Conservation (phyloP, 2,329 filamentous ascomycete species). For the Mycosphaerella sp. region DNA sequence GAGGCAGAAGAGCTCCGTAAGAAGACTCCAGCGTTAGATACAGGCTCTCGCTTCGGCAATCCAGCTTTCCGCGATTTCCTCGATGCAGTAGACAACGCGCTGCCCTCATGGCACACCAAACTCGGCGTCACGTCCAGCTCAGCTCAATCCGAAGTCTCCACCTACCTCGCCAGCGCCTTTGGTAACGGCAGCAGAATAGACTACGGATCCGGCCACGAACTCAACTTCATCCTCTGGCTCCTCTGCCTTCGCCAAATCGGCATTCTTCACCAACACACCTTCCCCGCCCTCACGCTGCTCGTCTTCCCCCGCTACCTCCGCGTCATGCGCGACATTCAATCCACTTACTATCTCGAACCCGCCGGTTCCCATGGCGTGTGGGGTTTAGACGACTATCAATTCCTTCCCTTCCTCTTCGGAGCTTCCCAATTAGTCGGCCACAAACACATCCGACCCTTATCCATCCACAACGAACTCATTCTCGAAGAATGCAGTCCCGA, state of each 20-base stretch:
- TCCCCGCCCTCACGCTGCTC: slow-evolving; percentile 65
- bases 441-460: slow-evolving; percentile 44
- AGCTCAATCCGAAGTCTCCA: slow-evolving; percentile 64
- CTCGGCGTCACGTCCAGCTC: slow-evolving; percentile 48
- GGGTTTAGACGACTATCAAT: slow-evolving; percentile 50
- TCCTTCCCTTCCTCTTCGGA: slow-evolving; percentile 48
- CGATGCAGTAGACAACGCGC: slow-evolving; percentile 50
- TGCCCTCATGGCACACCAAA: slow-evolving; percentile 56
- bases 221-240: slow-evolving; percentile 96
- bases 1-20: slow-evolving; percentile 61
- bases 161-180: slow-evolving; percentile 76
- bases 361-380: slow-evolving; percentile 48
- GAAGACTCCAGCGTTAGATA: slow-evolving; percentile 72
- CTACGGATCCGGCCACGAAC: slow-evolving; percentile 93
- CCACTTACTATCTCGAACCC: slow-evolving; percentile 92
- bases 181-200: slow-evolving; percentile 85
- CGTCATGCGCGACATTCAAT: slow-evolving; percentile 82
- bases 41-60: slow-evolving; percentile 91
- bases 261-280: slow-evolving; percentile 58
- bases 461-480: slow-evolving; percentile 79
- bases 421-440: slow-evolving; percentile 59
- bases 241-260: slow-evolving; percentile 82
- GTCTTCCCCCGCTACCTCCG: slow-evolving; percentile 77
- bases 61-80: slow-evolving; percentile 80
- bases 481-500: slow-evolving; percentile 79